Conservation (phyloP, 306 rosid genomes). For the Cicer bijugum region DNA sequence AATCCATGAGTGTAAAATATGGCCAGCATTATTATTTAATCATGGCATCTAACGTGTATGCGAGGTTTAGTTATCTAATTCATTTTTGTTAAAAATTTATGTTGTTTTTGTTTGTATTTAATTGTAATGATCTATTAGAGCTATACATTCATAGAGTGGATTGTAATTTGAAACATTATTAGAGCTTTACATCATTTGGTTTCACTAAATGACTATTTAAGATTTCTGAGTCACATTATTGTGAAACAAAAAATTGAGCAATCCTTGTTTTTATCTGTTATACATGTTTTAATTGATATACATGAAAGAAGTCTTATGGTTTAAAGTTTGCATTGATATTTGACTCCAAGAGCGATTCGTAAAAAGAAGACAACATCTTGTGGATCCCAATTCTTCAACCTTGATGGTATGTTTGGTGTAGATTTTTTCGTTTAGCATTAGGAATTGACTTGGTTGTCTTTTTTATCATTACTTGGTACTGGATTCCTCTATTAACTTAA, state of each 20-base stretch:
- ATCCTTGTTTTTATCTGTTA: not conserved
- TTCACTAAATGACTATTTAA: not conserved
- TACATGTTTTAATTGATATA: not conserved
- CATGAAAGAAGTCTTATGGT: not conserved
- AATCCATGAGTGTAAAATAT: no score
- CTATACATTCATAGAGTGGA: no score
- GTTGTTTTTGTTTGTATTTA: no score
- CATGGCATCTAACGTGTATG: no score
- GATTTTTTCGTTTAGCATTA: slow-evolving; percentile 6
- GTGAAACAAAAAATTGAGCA: not conserved
- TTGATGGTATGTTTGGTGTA: slow-evolving; percentile 60
- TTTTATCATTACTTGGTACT: slow-evolving; percentile 3
- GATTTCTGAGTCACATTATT: not conserved
- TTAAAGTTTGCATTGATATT: slow-evolving; percentile 27
- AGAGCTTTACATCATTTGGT: not conserved
- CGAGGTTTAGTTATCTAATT: no score
- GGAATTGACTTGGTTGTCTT: not conserved
- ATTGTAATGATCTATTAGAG: no score
- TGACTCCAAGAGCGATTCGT: slow-evolving; percentile 79
- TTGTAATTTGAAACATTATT: no score
- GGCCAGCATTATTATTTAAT: no score
- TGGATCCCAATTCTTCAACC: slow-evolving; percentile 83
- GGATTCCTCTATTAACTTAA: slow-evolving; percentile 2
- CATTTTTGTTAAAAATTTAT: no score
- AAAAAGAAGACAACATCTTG: slow-evolving; percentile 78